Percentiles rank a stretch among this genome's conserved stretches.
phyloP scores from a whole-genome alignment of 2,329 filamentous ascomycete species.

The Fusarium camptoceras region DNA sequence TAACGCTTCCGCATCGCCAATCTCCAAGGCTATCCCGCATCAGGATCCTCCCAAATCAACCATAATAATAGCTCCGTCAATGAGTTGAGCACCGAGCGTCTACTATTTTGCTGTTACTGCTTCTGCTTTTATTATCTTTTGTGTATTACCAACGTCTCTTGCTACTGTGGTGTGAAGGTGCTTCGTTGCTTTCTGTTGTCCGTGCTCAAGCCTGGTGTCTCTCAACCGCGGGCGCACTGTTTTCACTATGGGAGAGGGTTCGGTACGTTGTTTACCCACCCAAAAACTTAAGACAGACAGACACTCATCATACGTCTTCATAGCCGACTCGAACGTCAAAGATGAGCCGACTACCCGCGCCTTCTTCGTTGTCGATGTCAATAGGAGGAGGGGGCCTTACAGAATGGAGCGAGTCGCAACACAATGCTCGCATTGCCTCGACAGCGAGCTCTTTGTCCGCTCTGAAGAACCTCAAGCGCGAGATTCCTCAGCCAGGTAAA shows the following conservation, averaged over 20 bases:
- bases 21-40: conserved; percentile 42
- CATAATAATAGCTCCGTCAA: conserved; percentile 45
- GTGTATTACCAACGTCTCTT: conserved; percentile 43
- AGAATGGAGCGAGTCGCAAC: conserved; percentile 71
- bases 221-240: conserved; percentile 40
- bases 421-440: conserved; percentile 64
- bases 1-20: conserved; percentile 43
- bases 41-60: conserved; percentile 37
- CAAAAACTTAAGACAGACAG: not conserved
- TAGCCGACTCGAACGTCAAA: conserved; percentile 49
- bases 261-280: conserved; percentile 40
- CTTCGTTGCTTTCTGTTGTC: conserved; percentile 54
- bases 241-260: conserved; percentile 51
- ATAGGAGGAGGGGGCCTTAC: conserved; percentile 57
- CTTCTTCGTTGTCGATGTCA: conserved; percentile 39
- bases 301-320: conserved; percentile 9
- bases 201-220: conserved; percentile 42
- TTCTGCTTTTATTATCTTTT: not conserved
- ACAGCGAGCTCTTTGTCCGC: conserved; percentile 56
- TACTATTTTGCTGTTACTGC: conserved; percentile 20
- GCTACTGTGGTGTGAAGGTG: conserved; percentile 43
- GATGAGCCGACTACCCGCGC: conserved; percentile 50
- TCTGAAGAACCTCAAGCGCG: conserved; percentile 63
- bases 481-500: conserved; percentile 58
- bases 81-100: conserved; percentile 17